phyloP scores from a whole-genome alignment of 176 grass and related monocot species.

The Ampelocalamus luodianensis region DNA sequence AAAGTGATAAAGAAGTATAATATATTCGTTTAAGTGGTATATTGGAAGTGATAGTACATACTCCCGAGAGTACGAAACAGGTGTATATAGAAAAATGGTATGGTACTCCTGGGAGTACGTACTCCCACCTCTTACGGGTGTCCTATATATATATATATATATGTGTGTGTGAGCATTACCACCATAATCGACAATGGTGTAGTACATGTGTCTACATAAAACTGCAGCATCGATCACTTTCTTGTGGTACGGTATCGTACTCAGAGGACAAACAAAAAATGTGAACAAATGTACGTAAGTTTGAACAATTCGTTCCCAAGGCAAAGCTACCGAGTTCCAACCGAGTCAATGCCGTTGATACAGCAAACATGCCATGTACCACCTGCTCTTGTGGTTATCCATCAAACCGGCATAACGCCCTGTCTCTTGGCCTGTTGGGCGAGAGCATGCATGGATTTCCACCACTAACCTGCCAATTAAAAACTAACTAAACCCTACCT shows the following conservation, averaged over 20 bases:
- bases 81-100: too few species aligned
- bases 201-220: background rate
- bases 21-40: too few species aligned
- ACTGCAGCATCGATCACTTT: background rate
- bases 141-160: too few species aligned
- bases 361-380: slow-evolving; percentile 43
- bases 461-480: background rate
- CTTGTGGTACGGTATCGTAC: slow-evolving; percentile 16
- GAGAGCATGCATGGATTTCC: slow-evolving; percentile 2
- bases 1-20: too few species aligned
- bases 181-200: background rate
- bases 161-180: too few species aligned
- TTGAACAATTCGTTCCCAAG: slow-evolving; percentile 43
- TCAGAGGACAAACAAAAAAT: background rate
- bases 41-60: too few species aligned
- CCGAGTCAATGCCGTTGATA: slow-evolving; percentile 47
- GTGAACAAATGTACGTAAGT: slow-evolving; percentile 1
- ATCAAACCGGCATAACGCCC: slow-evolving; percentile 35
- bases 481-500: slow-evolving; percentile 27
- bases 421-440: slow-evolving; percentile 54
- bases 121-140: too few species aligned
- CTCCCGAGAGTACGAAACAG: too few species aligned
- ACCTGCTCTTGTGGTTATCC: slow-evolving; percentile 1
- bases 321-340: slow-evolving; percentile 53
- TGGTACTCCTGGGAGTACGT: too few species aligned